Percentiles rank a stretch among this genome's conserved stretches.
phyloP scores from a whole-genome alignment of 164 flowering plant genomes.

The Vitis cinerea region DNA sequence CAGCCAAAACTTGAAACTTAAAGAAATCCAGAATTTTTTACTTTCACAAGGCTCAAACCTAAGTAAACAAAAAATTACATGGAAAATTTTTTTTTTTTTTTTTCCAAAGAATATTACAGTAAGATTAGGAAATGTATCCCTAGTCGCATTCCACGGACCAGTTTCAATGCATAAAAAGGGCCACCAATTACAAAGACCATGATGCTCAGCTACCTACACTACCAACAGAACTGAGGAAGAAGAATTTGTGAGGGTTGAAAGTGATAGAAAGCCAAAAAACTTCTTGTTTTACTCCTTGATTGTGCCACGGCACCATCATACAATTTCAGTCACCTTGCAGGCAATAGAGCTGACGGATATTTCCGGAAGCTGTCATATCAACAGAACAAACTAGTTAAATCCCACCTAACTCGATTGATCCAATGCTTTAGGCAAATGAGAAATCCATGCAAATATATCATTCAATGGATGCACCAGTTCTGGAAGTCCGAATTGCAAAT shows the following conservation, averaged over 20 bases:
- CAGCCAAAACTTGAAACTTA: no score
- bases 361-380: conserved; percentile 77
- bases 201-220: conserved; percentile 11
- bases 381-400: conserved; percentile 3
- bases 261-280: conserved; percentile 13
- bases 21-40: conserved; percentile 3
- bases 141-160: conserved; percentile 18
- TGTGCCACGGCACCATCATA: background rate
- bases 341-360: conserved; percentile 92
- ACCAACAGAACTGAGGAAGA: background rate
- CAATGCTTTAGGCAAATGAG: no score
- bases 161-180: conserved; percentile 13
- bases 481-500: no score
- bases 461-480: no score
- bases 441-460: no score
- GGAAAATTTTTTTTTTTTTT: conserved; percentile 1
- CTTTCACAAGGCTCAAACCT: conserved; percentile 18
- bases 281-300: conserved; percentile 19
- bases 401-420: background rate
- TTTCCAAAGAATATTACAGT: conserved; percentile 17
- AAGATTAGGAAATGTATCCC: conserved; percentile 13
- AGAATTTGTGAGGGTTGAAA: conserved; percentile 2
- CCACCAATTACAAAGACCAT: conserved; percentile 8
- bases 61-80: conserved; percentile 15
- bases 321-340: conserved; percentile 65